Base-by-base conservation (phyloP, 2,329 filamentous ascomycete genomes). In the Diplodia intermedia region DNA sequence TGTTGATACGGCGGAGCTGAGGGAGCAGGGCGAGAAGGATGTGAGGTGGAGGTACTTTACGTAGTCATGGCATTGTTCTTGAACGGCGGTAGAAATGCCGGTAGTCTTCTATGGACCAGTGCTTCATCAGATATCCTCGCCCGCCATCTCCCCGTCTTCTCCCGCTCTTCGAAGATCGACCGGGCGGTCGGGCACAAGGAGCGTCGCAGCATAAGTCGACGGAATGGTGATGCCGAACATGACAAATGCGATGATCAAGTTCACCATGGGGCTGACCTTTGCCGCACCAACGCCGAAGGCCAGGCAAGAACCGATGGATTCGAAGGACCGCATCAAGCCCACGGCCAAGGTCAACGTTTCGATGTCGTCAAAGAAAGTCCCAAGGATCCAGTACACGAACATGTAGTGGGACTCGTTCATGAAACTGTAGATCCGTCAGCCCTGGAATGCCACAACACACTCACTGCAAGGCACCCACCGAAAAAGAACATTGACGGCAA, bases 331-430 rank as follows among this genome's bases (percentile, higher is more conserved):
- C 7, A 86, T 75, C 2, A 85, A 74, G 0, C 83, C 82, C 2
- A 84, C 82, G 3, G 79, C 80, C 0, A 85, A 77, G 0, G 84
- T 83, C 23, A 86, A 70, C 0, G 83, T 85, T 71, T 84, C 82
- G 7, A 85, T 75, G 63, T 86, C 83, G 68, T 84, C 79, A 68
- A 84, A 83, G 74, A 85, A 85, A 1, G 82, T 79, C 3, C 82
- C 84, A 1, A 85, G 77, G n/a, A 85, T 73, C 82, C 83, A 85
- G 61, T 65, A 65, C 15, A 36, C 47, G 47, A 65, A 65, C 47
- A 43, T 29, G 29, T 65, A 47, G 26, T 66, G 56, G 40, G 56
- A 61, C 9, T 61, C 56, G 40, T 61, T 50, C 56, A 61, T 61
- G 40, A 61, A 61, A 14, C 56, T 61, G 38, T 3, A 31, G 11